phyloP scores from a whole-genome alignment of 352 stramenopile genomes.

The Pythium monospermum region DNA sequence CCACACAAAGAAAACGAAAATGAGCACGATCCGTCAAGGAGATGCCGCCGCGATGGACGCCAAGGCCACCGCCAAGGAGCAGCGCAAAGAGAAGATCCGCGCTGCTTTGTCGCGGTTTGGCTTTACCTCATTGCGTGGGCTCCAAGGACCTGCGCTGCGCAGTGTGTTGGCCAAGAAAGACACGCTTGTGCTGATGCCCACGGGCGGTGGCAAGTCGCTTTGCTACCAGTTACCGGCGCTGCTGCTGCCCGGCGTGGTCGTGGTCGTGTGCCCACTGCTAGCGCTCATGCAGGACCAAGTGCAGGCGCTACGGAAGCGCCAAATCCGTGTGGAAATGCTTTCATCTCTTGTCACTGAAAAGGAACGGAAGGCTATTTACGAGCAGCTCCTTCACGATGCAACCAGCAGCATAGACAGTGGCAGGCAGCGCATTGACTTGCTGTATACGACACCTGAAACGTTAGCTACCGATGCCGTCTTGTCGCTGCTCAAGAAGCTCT shows the following conservation, averaged over 20 bases:
- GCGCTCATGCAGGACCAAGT: slow-evolving; percentile 89
- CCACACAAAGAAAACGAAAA: too few relatives aligned
- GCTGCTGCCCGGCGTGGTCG: slow-evolving; percentile 61
- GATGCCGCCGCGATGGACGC: neutral
- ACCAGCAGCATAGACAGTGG: neutral
- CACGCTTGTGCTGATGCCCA: slow-evolving; percentile 92
- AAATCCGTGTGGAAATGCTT: slow-evolving; percentile 48
- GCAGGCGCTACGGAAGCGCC: slow-evolving; percentile 38
- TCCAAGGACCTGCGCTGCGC: slow-evolving; percentile 39
- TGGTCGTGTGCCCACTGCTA: slow-evolving; percentile 88
- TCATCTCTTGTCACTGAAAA: slow-evolving; percentile 38
- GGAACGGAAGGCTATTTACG: slow-evolving; percentile 26
- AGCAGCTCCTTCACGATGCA: slow-evolving; percentile 25
- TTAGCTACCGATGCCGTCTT: slow-evolving; percentile 55
- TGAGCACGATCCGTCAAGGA: too few relatives aligned
- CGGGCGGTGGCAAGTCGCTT: slow-evolving; percentile 96
- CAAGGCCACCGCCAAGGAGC: slow-evolving; percentile 21
- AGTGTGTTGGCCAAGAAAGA: slow-evolving; percentile 39
- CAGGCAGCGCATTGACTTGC: slow-evolving; percentile 35
- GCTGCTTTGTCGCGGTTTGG: slow-evolving; percentile 38
- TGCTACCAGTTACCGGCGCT: slow-evolving; percentile 93
- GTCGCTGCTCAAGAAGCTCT: slow-evolving; percentile 28
- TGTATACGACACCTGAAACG: slow-evolving; percentile 89
- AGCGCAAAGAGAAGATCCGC: slow-evolving; percentile 43
- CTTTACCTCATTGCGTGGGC: slow-evolving; percentile 34